Evolutionary conservation across 116 monocot genomes (phyloP).

Genomic region (Zostera marina): DNA sequence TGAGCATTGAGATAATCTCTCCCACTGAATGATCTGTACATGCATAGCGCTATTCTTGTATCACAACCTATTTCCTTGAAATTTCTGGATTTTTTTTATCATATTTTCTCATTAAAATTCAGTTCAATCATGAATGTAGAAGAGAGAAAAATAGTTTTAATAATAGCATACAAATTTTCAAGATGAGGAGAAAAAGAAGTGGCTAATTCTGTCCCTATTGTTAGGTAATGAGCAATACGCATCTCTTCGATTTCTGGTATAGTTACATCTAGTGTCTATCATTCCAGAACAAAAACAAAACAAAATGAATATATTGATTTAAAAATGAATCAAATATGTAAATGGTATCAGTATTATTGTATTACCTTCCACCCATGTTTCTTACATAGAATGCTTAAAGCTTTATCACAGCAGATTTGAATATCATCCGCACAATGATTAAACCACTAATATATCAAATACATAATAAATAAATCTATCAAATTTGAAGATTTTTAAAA

Average conservation of each 20-base stretch:
- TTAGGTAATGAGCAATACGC: slow-evolving; percentile 76
- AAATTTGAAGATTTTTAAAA: not conserved
- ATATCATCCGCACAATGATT: slow-evolving; percentile 57
- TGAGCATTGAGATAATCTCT: slow-evolving; percentile 76
- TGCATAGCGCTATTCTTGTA: slow-evolving; percentile 44
- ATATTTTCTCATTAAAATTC: not conserved
- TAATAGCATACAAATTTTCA: slow-evolving; percentile 36
- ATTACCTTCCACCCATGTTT: slow-evolving; percentile 71
- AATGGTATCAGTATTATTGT: not conserved
- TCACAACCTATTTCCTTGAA: slow-evolving; percentile 58
- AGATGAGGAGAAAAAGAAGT: slow-evolving; percentile 49
- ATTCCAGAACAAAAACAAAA: slow-evolving; percentile 1
- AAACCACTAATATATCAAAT: slow-evolving; percentile 53
- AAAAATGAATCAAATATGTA: not conserved
- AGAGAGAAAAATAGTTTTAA: not conserved
- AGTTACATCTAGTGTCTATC: slow-evolving; percentile 56
- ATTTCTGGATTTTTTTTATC: slow-evolving; percentile 18
- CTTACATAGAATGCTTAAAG: slow-evolving; percentile 32
- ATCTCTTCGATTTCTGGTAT: slow-evolving; percentile 91
- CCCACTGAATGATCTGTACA: slow-evolving; percentile 64
- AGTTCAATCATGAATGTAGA: not conserved
- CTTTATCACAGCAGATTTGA: slow-evolving; percentile 43
- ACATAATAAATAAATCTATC: not conserved
- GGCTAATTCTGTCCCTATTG: slow-evolving; percentile 75
- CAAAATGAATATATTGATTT: not conserved